Evolutionary conservation across 2,329 filamentous ascomycete species (phyloP), one percentile per base, ranked within the genome.

Genomic region (Sclerotinia borealis): DNA sequence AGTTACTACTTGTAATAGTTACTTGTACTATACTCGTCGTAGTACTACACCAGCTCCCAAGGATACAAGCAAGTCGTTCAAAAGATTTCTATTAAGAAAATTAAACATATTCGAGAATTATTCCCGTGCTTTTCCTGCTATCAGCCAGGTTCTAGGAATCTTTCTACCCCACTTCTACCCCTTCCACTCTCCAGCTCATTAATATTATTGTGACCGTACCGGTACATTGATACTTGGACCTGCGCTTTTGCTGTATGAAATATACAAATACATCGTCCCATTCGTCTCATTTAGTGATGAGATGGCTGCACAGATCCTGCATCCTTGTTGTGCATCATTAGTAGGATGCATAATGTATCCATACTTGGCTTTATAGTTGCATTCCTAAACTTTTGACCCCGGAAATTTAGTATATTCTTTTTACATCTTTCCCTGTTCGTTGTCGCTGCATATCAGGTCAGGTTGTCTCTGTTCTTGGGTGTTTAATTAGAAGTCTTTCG

Each of bases 301-400:
- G 11, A 56, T 47, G 60, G 50, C 43, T 31, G 50, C 50, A 49
- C 59, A 29, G 50, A 58, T 48, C 41, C 60, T 58, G 34, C 50
- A 62, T 58, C 41, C 60, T 62, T 62, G 60, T 39, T 56, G 60
- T 62, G 39, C 41, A 47, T 48, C 49, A 13, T 37, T 55, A 13
- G 43, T 56, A 55, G 37, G n/a, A 22, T 56, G 43, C 39, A 43
- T 45, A 31, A 13, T 45, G 29, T 43, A 39, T n/a, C n/a, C 29
- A 41, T 41, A 43, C 34, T 37, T 34, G 34, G 25, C n/a, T n/a
- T 43, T 27, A n/a, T 37, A 34, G 22, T 31, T 31, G 27, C 19
- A 5, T 58, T 11, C 41, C 41, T 22, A 17, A 4, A 58, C 27
- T 52, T 54, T 34, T n/a, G 15, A 61, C 58, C 47, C 47, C 48